phyloP scores from a whole-genome alignment of 306 rosid species.

The Sophora flavescens region DNA sequence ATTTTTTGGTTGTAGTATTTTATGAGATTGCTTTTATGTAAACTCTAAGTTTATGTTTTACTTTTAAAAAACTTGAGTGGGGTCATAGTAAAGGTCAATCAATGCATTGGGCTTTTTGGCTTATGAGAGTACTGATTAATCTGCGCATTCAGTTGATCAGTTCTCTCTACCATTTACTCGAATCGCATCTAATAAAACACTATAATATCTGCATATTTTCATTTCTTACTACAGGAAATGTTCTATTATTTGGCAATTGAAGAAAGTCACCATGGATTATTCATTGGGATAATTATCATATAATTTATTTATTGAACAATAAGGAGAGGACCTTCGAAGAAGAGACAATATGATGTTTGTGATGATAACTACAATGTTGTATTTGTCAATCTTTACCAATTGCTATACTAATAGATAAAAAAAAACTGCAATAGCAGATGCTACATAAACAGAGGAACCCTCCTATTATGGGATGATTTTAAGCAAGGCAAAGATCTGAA shows the following conservation, averaged over 20 bases:
- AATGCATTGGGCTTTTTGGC: slow-evolving; percentile 4
- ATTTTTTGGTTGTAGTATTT: slow-evolving; percentile 18
- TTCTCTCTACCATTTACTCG: slow-evolving; percentile 16
- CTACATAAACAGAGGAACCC: slow-evolving; percentile 36
- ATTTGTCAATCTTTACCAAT: no score
- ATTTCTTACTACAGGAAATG: slow-evolving; percentile 9
- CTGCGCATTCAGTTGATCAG: slow-evolving; percentile 4
- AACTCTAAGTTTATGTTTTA: no score
- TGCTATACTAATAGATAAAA: no score
- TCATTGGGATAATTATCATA: slow-evolving; percentile 5
- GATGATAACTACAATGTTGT: no score
- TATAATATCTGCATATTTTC: slow-evolving; percentile 19
- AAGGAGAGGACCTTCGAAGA: no score
- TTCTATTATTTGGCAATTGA: slow-evolving; percentile 37
- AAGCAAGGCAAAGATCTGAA: slow-evolving; percentile 91
- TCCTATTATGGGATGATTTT: slow-evolving; percentile 91
- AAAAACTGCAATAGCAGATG: no score
- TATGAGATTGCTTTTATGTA: background rate
- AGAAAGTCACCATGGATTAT: slow-evolving; percentile 19
- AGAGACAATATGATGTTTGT: no score
- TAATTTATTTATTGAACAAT: no score
- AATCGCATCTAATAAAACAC: slow-evolving; percentile 11
- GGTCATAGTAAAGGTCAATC: slow-evolving; percentile 8
- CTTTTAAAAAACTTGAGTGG: slow-evolving; percentile 19
- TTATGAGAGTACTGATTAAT: slow-evolving; percentile 15